phyloP scores from a whole-genome alignment of 257 asterid genomes.

The Cordia subcordata region DNA sequence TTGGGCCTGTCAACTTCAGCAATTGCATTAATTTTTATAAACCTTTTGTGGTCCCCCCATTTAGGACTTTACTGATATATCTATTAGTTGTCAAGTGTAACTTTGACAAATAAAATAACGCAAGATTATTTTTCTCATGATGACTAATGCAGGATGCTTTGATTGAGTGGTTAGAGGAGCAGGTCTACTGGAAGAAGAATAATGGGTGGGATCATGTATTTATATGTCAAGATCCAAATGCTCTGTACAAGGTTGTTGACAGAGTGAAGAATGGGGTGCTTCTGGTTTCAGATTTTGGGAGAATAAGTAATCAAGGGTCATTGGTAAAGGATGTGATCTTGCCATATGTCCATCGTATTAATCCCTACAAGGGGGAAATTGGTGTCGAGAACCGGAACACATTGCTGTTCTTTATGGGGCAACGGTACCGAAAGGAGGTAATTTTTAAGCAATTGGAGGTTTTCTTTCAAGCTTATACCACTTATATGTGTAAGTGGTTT shows the following conservation, averaged over 20 bases:
- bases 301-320: slow-evolving; percentile 83
- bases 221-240: slow-evolving; percentile 98
- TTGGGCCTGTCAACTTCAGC: too few species aligned
- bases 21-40: too few species aligned
- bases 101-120: too few species aligned
- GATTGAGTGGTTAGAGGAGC: slow-evolving; percentile 87
- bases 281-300: slow-evolving; percentile 96
- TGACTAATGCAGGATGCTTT: slow-evolving; percentile 56
- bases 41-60: too few species aligned
- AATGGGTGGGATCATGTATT: slow-evolving; percentile 96
- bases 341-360: slow-evolving; percentile 90
- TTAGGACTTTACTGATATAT: too few species aligned
- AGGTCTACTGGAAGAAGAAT: slow-evolving; percentile 82
- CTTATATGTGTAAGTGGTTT: not conserved
- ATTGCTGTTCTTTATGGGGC: slow-evolving; percentile 94
- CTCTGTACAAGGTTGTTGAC: slow-evolving; percentile 77
- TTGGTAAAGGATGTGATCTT: slow-evolving; percentile 87
- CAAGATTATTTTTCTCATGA: too few species aligned
- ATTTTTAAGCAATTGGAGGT: slow-evolving; percentile 1
- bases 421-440: slow-evolving; percentile 94
- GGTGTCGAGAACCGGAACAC: slow-evolving; percentile 71
- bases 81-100: not conserved
- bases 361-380: slow-evolving; percentile 67
- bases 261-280: slow-evolving; percentile 84
- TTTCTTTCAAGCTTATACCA: not conserved